Evolutionary conservation across 2,329 filamentous ascomycete genomes (phyloP).

Genomic region (Coleophoma eucalyptorum): DNA sequence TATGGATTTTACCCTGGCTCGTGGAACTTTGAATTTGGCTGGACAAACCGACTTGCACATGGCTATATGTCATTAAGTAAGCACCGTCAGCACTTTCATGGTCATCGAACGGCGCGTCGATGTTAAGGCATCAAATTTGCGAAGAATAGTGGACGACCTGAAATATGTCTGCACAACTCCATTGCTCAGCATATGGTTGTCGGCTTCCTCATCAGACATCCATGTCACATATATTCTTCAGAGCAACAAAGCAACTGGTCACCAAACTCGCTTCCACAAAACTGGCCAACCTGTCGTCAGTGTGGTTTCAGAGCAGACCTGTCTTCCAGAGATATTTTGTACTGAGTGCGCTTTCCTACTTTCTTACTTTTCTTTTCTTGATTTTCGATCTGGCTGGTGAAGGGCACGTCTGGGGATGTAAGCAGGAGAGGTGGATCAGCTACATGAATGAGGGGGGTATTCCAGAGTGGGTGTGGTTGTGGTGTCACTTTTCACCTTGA

Average conservation of each 20-base stretch:
- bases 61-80: conserved; percentile 17
- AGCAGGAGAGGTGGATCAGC: conserved; percentile 4
- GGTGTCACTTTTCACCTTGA: background rate
- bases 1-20: conserved; percentile 27
- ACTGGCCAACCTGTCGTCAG: conserved; percentile 9
- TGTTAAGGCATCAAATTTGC: conserved; percentile 24
- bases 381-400: conserved; percentile 14
- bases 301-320: conserved; percentile 22
- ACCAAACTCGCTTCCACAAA: conserved; percentile 24
- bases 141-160: conserved; percentile 10
- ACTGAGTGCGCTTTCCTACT: conserved; percentile 16
- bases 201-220: conserved; percentile 10
- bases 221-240: conserved; percentile 15
- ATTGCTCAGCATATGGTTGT: conserved; percentile 8
- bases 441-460: background rate
- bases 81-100: conserved; percentile 17
- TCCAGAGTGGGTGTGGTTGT: background rate
- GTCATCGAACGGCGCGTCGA: conserved; percentile 31
- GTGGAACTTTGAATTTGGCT: conserved; percentile 24
- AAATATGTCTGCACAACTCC: conserved; percentile 10
- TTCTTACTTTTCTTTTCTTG: conserved; percentile 15
- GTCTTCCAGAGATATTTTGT: conserved; percentile 18
- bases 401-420: conserved; percentile 20
- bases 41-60: conserved; percentile 9
- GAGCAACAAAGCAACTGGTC: conserved; percentile 20